A percentile compares a stretch with the other conserved stretches of the same genome.
Conservation (phyloP, 768 basidiomycete genomes). For the Russula emetica region DNA sequence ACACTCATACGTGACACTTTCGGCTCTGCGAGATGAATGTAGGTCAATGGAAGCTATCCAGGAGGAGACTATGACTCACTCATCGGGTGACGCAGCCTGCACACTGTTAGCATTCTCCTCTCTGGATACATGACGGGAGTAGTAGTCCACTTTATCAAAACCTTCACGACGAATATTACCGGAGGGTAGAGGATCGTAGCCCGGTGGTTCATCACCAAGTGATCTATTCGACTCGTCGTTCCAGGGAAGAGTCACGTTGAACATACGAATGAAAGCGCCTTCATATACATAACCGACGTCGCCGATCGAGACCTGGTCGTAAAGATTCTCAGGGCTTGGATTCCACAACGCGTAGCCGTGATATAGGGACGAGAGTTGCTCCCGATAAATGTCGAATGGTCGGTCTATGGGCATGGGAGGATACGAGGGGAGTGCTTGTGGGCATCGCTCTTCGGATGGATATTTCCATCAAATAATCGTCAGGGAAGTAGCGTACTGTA, state of each 20-base stretch:
- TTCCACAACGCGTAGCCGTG: constrained; percentile 23
- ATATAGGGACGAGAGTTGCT: constrained; percentile 11
- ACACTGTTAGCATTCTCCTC: background rate
- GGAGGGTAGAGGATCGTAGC: background rate
- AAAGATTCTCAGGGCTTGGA: constrained; percentile 16
- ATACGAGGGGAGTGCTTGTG: too few relatives aligned
- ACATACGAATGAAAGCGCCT: constrained; percentile 24
- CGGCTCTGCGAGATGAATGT: background rate
- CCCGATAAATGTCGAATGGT: constrained; percentile 15
- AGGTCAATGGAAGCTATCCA: too few relatives aligned
- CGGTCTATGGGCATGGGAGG: background rate
- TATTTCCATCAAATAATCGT: too few relatives aligned
- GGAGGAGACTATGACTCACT: background rate
- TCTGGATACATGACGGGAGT: background rate
- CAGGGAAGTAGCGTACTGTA: too few relatives aligned
- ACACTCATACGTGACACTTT: too few relatives aligned
- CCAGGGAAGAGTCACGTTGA: constrained; percentile 18
- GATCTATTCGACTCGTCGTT: background rate
- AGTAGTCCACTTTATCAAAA: background rate
- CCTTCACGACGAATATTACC: background rate
- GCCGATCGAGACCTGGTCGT: constrained; percentile 23
- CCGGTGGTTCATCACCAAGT: background rate
- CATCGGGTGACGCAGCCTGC: background rate
- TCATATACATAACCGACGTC: constrained; percentile 26
- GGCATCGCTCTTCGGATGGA: too few relatives aligned